Base-by-base conservation (phyloP, 208 protist species). In the Crithidia bombi region DNA sequence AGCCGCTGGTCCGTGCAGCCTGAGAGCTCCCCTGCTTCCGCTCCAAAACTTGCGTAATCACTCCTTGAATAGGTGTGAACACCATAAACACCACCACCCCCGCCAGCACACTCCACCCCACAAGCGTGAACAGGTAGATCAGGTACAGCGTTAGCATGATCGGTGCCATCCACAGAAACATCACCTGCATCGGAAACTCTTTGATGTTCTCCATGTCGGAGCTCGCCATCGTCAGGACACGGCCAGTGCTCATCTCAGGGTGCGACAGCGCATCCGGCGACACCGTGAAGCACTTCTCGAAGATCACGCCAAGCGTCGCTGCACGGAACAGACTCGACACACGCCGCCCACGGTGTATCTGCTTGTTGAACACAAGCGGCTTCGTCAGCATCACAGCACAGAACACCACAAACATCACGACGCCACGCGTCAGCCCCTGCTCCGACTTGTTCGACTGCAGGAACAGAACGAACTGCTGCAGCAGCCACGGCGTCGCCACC, bases 191-290 rank as follows among this genome's bases (percentile, higher is more conserved):
- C 44, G 51, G 39, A 38, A 77, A 82, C 46, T 92, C 71, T 15
- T 68, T 50, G 12, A 85, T 76, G 33, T 76, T 79, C 64, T 89
- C 76, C 2, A 90, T 78, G 55, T 98, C 94, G 2, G 79, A 80
- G 54, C 85, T 93, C 75, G 92, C 81, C 75, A 96, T 89, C 65
- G 93, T 96, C 30, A 97, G 82, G 49, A 98, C 83, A 9, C 91
- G 84, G 23, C 94, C 93, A 2, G 85, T 66, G 36, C 73, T 91
- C 52, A 93, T 87, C 28, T 88, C 84, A 12, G 94, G 92, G 23
- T 91, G 78, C 25, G 82, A 67, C 14, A 85, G 75, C 14, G 78
- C 73, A 55, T 74, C 78, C 12, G 64, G 64, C 19, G 68, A 75
- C 17, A 94, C 55, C 4, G 68, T 85, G 7, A 96, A 69, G 12